phyloP scores from a whole-genome alignment of 2,329 filamentous ascomycete genomes.

The Claviceps fusiformis region DNA sequence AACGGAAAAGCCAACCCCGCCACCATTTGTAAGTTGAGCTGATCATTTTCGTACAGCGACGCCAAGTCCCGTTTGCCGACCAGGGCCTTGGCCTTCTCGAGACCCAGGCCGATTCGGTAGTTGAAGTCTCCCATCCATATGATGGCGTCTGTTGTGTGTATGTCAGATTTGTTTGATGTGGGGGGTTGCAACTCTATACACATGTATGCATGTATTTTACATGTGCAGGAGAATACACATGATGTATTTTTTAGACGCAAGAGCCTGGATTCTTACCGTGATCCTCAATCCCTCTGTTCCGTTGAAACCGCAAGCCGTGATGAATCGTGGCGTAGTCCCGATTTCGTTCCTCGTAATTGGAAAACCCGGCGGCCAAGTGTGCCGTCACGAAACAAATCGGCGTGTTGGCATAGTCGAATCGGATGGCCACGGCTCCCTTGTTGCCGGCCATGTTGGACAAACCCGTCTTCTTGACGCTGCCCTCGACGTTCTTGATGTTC shows the following conservation, averaged over 20 bases:
- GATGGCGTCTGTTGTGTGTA: constrained; percentile 42
- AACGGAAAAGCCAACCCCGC: constrained; percentile 78
- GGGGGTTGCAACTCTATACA: background rate
- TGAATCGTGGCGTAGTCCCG: constrained; percentile 84
- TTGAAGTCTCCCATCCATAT: constrained; percentile 98
- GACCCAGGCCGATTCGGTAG: constrained; percentile 78
- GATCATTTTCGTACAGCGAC: constrained; percentile 79
- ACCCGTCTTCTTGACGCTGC: constrained; percentile 83
- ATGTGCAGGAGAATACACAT: no score
- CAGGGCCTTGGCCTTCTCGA: constrained; percentile 63
- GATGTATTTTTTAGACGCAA: no score
- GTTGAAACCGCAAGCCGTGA: constrained; percentile 76
- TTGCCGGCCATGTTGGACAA: constrained; percentile 97
- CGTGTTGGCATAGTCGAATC: constrained; percentile 87
- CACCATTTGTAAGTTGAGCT: constrained; percentile 94
- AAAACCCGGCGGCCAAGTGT: constrained; percentile 88
- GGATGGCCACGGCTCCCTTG: constrained; percentile 92
- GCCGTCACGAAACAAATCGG: constrained; percentile 92
- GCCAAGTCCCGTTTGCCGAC: constrained; percentile 62
- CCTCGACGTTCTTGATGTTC: constrained; percentile 92
- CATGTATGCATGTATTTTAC: no score
- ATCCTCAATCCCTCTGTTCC: constrained; percentile 80
- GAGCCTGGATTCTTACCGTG: constrained; percentile 42
- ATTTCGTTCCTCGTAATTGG: constrained; percentile 94
- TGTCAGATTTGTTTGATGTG: background rate